These are phyloP conservation scores for Trifolium repens DNA, from an alignment of 306 rosid genomes.

Conservation along the genomic window DNA sequence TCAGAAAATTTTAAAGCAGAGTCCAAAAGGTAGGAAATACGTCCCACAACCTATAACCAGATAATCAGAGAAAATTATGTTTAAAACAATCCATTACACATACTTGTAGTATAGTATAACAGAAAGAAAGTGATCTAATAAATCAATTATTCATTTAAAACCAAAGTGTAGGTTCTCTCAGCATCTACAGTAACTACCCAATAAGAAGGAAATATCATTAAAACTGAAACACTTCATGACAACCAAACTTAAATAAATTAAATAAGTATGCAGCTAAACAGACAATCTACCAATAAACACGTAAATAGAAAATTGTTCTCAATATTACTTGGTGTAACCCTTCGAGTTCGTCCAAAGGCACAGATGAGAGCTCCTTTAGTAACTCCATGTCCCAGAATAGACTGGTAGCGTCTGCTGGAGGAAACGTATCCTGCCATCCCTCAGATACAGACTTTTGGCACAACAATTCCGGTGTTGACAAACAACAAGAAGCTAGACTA, in stretches of 20 bases:
- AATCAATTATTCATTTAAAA: not conserved
- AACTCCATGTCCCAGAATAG: constrained; percentile 72
- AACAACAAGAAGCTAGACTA: constrained; percentile 60
- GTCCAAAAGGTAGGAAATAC: constrained; percentile 53
- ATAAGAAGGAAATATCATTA: not conserved
- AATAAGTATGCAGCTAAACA: constrained; percentile 18
- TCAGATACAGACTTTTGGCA: constrained; percentile 54
- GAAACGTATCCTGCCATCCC: constrained; percentile 65
- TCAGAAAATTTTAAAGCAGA: constrained; percentile 63
- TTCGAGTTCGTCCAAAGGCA: constrained; percentile 55
- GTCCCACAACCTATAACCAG: constrained; percentile 50
- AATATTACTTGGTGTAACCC: constrained; percentile 56
- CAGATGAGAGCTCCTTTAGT: constrained; percentile 63
- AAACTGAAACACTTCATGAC: not conserved
- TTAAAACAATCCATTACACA: constrained; percentile 14
- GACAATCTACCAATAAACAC: not conserved
- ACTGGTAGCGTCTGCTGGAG: constrained; percentile 66
- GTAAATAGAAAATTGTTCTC: not conserved
- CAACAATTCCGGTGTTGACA: constrained; percentile 52
- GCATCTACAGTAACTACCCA: not conserved
- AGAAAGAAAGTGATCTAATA: not conserved
- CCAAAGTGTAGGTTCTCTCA: not conserved
- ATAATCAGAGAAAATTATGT: constrained; percentile 31
- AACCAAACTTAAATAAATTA: constrained; percentile 1
- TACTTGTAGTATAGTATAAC: not conserved